These are phyloP conservation scores for Wallacemonas rigidus DNA, from an alignment of 208 protist genomes.

Conservation along the genomic window DNA sequence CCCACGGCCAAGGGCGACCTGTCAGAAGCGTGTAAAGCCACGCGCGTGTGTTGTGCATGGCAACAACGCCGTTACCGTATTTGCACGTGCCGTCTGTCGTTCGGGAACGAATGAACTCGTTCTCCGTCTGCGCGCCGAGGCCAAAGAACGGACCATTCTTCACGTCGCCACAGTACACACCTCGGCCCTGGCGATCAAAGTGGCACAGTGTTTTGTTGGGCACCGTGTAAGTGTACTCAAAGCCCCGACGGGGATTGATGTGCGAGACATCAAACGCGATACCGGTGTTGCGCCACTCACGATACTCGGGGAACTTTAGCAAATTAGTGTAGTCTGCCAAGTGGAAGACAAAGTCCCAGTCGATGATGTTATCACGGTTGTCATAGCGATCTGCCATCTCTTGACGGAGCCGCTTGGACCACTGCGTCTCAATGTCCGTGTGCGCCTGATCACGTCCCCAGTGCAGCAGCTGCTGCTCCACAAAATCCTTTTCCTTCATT, in stretches of 20 bases:
- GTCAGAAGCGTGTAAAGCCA: conserved; percentile 90
- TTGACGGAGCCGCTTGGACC: conserved; percentile 67
- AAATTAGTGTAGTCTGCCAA: conserved; percentile 85
- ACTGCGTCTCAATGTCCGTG: conserved; percentile 60
- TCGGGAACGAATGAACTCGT: conserved; percentile 65
- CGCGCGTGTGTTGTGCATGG: conserved; percentile 90
- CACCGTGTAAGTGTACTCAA: conserved; percentile 71
- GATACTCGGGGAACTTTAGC: conserved; percentile 91
- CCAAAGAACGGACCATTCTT: conserved; percentile 88
- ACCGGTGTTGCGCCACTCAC: conserved; percentile 84
- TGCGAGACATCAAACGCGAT: conserved; percentile 84
- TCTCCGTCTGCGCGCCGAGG: conserved; percentile 76
- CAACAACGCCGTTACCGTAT: conserved; percentile 87
- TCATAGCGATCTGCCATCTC: conserved; percentile 93
- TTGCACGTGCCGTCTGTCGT: conserved; percentile 86
- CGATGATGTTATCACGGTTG: conserved; percentile 91
- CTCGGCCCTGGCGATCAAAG: conserved; percentile 72
- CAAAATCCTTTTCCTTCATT: conserved; percentile 83
- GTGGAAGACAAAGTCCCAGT: conserved; percentile 92
- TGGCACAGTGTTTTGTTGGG: conserved; percentile 90
- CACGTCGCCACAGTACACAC: conserved; percentile 79
- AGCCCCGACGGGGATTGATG: conserved; percentile 86
- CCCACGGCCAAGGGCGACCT: conserved; percentile 77
- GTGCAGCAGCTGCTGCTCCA: conserved; percentile 80
- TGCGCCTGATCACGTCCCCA: conserved; percentile 69